Evolutionary conservation across 2,329 filamentous ascomycete species (phyloP).

Genomic region (Aspergillus aculeatinus): DNA sequence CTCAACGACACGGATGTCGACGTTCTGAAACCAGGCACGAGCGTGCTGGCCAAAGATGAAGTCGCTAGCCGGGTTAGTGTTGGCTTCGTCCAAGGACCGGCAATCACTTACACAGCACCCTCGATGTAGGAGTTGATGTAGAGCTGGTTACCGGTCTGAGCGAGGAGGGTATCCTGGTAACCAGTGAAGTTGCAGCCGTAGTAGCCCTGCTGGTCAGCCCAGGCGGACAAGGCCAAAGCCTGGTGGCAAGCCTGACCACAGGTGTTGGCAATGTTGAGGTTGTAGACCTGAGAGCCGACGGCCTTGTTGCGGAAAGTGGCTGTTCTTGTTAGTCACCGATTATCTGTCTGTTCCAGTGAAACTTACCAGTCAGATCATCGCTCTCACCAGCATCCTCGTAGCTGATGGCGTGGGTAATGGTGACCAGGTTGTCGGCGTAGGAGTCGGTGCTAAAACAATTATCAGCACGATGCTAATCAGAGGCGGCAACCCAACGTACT

Average conservation of each 20-base stretch:
- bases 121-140: constrained; percentile 59
- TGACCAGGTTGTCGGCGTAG: constrained; percentile 60
- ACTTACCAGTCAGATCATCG: constrained; percentile 21
- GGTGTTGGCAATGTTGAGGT: constrained; percentile 22
- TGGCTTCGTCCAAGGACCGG: not conserved
- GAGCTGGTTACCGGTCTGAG: constrained; percentile 53
- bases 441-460: constrained; percentile 40
- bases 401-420: constrained; percentile 41
- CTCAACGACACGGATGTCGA: constrained; percentile 48
- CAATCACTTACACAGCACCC: constrained; percentile 46
- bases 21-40: constrained; percentile 53
- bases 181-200: constrained; percentile 57
- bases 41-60: constrained; percentile 60
- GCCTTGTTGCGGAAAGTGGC: constrained; percentile 9
- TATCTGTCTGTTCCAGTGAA: no score
- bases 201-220: constrained; percentile 54
- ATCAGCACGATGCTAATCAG: not conserved
- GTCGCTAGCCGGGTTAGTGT: constrained; percentile 34
- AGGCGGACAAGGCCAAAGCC: constrained; percentile 53
- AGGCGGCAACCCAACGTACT: constrained; percentile 11
- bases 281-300: constrained; percentile 16
- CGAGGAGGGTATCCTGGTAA: constrained; percentile 57
- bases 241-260: constrained; percentile 17
- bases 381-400: constrained; percentile 16
- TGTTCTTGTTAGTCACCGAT: not conserved